A percentile compares a stretch with the other conserved stretches of the same genome.
Conservation (phyloP, 345 rosid species). For the Gossypium bickii region DNA sequence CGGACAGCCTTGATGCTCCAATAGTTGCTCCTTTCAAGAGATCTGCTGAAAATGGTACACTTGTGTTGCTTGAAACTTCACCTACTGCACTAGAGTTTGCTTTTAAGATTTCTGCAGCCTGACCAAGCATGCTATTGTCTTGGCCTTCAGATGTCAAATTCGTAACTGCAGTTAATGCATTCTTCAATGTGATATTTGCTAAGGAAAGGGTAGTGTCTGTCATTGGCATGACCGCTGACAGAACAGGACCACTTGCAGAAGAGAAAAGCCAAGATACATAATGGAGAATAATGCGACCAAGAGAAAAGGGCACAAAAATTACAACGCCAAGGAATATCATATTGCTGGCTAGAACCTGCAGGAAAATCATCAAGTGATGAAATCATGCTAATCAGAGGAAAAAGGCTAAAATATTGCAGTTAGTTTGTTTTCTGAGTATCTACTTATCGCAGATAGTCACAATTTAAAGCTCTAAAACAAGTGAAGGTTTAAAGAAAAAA, state of each 20-base stretch:
- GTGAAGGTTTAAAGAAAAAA: not conserved
- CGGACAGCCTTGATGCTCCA: conserved; percentile 82
- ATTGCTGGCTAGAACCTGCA: conserved; percentile 97
- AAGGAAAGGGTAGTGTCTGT: conserved; percentile 63
- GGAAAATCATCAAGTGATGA: not conserved
- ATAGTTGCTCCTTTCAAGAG: conserved; percentile 55
- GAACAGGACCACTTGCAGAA: conserved; percentile 63
- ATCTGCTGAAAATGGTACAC: conserved; percentile 49
- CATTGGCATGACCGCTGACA: conserved; percentile 62
- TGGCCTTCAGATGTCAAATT: conserved; percentile 76
- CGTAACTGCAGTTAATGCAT: conserved; percentile 61
- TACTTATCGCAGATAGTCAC: not conserved
- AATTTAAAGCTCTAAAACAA: not conserved
- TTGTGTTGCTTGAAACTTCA: conserved; percentile 52
- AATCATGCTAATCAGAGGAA: not conserved
- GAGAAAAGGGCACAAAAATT: conserved; percentile 83
- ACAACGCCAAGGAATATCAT: conserved; percentile 99
- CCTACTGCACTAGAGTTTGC: conserved; percentile 54
- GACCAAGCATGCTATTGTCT: conserved; percentile 48
- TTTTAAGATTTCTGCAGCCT: conserved; percentile 57
- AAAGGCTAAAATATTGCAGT: not conserved
- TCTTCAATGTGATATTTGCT: conserved; percentile 69
- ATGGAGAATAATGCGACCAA: conserved; percentile 75
- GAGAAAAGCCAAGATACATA: conserved; percentile 78
- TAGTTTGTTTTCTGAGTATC: not conserved